Conservation (phyloP, 768 basidiomycete species). For the Scleroderma citrinum region DNA sequence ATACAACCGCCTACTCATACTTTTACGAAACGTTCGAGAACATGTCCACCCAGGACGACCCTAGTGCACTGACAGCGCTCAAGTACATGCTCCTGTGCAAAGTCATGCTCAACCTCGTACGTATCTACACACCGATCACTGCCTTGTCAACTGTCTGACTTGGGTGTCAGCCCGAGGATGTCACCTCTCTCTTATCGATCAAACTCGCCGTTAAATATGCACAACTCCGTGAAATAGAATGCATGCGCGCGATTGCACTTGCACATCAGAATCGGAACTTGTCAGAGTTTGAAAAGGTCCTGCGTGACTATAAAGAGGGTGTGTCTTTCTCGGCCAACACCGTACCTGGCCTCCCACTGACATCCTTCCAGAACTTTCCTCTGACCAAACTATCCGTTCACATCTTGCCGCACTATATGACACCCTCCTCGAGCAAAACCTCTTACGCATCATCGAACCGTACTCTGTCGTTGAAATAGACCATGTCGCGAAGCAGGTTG, state of each 20-base stretch:
- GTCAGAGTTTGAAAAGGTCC: conserved; percentile 80
- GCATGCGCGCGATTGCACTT: conserved; percentile 90
- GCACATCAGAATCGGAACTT: conserved; percentile 92
- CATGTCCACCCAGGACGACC: conserved; percentile 70
- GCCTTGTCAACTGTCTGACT: background rate
- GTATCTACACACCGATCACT: conserved; percentile 20
- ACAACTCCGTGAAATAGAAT: conserved; percentile 83
- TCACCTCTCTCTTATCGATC: conserved; percentile 75
- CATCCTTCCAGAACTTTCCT: conserved; percentile 71
- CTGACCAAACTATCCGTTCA: conserved; percentile 91
- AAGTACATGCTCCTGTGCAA: conserved; percentile 99
- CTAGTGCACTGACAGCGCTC: conserved; percentile 70
- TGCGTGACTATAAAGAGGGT: conserved; percentile 85
- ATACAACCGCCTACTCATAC: conserved; percentile 94
- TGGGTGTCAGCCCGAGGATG: conserved; percentile 77
- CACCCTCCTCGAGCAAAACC: conserved; percentile 92
- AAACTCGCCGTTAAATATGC: conserved; percentile 89
- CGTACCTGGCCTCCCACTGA: conserved; percentile 23
- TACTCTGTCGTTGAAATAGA: conserved; percentile 90
- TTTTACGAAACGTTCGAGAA: conserved; percentile 97
- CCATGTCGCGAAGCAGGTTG: conserved; percentile 81
- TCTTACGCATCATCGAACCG: conserved; percentile 92
- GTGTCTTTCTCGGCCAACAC: conserved; percentile 38
- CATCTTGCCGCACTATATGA: conserved; percentile 94
- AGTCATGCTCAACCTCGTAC: conserved; percentile 91